These are phyloP conservation scores for Avena atlantica DNA, from an alignment of 176 grass and related monocot genomes.

Conservation along the genomic window DNA sequence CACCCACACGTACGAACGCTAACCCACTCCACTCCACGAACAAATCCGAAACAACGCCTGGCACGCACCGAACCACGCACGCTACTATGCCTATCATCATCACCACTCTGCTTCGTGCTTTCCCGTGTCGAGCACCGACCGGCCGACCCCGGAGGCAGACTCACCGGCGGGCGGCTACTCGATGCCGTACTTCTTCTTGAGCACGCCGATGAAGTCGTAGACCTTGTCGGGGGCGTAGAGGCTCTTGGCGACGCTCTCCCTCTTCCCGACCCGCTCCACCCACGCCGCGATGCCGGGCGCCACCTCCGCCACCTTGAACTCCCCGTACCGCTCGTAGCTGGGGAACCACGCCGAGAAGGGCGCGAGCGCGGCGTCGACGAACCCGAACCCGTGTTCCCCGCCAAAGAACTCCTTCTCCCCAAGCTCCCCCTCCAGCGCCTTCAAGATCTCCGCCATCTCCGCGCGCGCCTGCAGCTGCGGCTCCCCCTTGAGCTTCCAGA, in stretches of 20 bases:
- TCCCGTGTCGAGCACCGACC: no score
- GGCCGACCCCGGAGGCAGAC: no score
- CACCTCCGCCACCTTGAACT: slow-evolving; percentile 36
- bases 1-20: no score
- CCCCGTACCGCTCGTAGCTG: slow-evolving; percentile 42
- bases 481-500: slow-evolving; percentile 54
- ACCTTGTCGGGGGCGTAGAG: slow-evolving; percentile 42
- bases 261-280: slow-evolving; percentile 37
- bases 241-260: slow-evolving; percentile 45
- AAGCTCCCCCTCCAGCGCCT: slow-evolving; percentile 40
- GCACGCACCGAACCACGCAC: no score
- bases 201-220: slow-evolving; percentile 21
- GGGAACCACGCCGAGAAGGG: slow-evolving; percentile 46
- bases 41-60: no score
- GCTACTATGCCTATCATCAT: no score
- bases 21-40: no score
- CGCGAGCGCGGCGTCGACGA: slow-evolving; percentile 43
- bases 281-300: slow-evolving; percentile 41
- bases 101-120: no score
- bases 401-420: slow-evolving; percentile 52
- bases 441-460: slow-evolving; percentile 42
- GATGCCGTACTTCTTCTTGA: slow-evolving; percentile 39
- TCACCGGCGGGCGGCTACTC: background rate
- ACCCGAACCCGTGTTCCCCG: slow-evolving; percentile 41
- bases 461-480: slow-evolving; percentile 17